Percentiles rank a stretch among this genome's conserved stretches.
Conservation (phyloP, 202 grass and related monocot genomes). For the Carex sylvatica region DNA sequence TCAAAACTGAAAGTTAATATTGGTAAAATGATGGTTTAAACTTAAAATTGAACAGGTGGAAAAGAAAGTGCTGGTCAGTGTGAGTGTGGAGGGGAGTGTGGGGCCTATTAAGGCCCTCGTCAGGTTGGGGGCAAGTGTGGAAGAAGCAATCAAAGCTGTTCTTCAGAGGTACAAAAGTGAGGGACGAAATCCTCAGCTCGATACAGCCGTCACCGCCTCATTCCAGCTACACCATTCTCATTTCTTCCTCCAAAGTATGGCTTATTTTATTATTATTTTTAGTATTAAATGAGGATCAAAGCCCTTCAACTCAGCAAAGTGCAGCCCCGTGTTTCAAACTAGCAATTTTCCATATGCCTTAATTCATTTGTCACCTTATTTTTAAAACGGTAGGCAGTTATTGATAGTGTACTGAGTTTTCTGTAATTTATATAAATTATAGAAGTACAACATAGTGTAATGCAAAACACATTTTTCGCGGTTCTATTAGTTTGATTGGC, state of each 20-base stretch:
- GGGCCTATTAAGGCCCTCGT: constrained; percentile 82
- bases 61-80: constrained; percentile 77
- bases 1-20: too few species aligned
- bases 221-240: constrained; percentile 86
- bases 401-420: not conserved
- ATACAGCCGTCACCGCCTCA: constrained; percentile 11
- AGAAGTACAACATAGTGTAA: not conserved
- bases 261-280: not conserved
- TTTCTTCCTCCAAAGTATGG: constrained; percentile 79
- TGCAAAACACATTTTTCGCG: not conserved
- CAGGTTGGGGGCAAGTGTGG: constrained; percentile 51
- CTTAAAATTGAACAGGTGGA: constrained; percentile 30
- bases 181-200: constrained; percentile 64
- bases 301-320: too few species aligned
- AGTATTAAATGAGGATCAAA: too few species aligned
- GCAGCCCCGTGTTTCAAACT: too few species aligned
- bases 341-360: too few species aligned
- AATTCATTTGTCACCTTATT: not conserved
- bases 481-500: not conserved
- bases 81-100: constrained; percentile 76
- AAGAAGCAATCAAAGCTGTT: constrained; percentile 64
- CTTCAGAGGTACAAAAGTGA: constrained; percentile 65
- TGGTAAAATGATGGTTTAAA: not conserved
- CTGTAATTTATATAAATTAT: not conserved
- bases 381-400: not conserved